Conservation (phyloP, 2,329 filamentous ascomycete genomes). For the Hysterium pulicare region DNA sequence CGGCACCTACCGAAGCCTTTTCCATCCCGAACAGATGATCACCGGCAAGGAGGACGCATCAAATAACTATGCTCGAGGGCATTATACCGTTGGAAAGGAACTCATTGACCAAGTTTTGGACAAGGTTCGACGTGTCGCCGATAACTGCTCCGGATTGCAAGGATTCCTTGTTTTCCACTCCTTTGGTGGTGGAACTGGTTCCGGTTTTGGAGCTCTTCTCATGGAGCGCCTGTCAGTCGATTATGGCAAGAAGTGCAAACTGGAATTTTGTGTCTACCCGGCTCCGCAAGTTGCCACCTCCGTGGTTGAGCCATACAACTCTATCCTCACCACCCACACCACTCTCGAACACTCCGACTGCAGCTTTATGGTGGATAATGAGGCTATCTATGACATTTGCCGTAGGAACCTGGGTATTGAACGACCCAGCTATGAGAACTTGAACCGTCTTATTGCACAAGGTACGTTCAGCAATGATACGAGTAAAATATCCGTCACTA, state of each 20-base stretch:
- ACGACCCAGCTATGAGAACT: slow-evolving; percentile 96
- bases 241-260: slow-evolving; percentile 99
- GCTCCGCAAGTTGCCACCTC: slow-evolving; percentile 95
- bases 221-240: slow-evolving; percentile 99
- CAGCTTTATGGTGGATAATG: slow-evolving; percentile 99
- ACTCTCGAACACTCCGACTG: slow-evolving; percentile 99
- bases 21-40: slow-evolving; percentile 99
- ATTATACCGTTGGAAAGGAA: slow-evolving; percentile 99
- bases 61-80: slow-evolving; percentile 99
- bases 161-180: slow-evolving; percentile 99
- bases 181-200: slow-evolving; percentile 97
- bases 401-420: slow-evolving; percentile 94
- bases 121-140: slow-evolving; percentile 92
- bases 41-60: slow-evolving; percentile 99
- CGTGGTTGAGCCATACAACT: slow-evolving; percentile 99
- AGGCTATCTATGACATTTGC: slow-evolving; percentile 99
- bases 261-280: slow-evolving; percentile 99
- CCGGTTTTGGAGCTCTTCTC: slow-evolving; percentile 94
- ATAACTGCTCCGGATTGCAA: slow-evolving; percentile 97
- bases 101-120: slow-evolving; percentile 97
- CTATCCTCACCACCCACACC: slow-evolving; percentile 97
- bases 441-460: slow-evolving; percentile 98
- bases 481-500: slow-evolving; percentile 19
- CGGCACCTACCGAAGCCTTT: slow-evolving; percentile 90
- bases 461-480: slow-evolving; percentile 50